Evolutionary conservation across 192 early-diverging fungal species (phyloP).

Genomic region (Glomus cerebriforme): DNA sequence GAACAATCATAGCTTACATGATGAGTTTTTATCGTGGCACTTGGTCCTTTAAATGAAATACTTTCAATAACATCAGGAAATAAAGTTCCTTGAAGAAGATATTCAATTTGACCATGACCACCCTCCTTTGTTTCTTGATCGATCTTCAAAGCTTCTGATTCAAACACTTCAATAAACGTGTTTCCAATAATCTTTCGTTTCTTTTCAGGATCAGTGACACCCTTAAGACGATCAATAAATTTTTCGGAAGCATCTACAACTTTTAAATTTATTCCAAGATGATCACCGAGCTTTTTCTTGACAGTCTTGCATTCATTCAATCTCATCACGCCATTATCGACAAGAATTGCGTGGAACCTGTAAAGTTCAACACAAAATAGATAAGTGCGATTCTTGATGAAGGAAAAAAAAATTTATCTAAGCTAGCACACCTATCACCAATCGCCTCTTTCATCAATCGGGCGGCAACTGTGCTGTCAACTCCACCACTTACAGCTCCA

Average conservation of each 20-base stretch:
- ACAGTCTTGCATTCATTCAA: constrained; percentile 89
- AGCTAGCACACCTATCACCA: constrained; percentile 69
- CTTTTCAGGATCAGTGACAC: constrained; percentile 92
- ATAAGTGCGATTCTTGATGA: too few relatives aligned
- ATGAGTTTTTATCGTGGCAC: constrained; percentile 98
- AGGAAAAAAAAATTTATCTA: too few relatives aligned
- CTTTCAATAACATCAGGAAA: constrained; percentile 99
- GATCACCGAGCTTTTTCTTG: constrained; percentile 81
- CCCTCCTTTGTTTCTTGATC: constrained; percentile 73
- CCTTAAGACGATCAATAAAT: constrained; percentile 85
- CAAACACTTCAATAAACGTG: constrained; percentile 98
- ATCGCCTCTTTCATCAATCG: constrained; percentile 97
- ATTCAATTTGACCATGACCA: constrained; percentile 85
- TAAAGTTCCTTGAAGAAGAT: constrained; percentile 94
- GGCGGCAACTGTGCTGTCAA: constrained; percentile 95
- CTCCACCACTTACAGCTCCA: constrained; percentile 96
- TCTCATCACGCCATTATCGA: constrained; percentile 99
- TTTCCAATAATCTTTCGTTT: constrained; percentile 99
- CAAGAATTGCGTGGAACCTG: constrained; percentile 92
- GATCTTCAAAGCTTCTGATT: constrained; percentile 87
- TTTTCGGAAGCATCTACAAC: constrained; percentile 85
- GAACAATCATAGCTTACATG: constrained; percentile 60
- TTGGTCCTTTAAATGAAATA: constrained; percentile 98
- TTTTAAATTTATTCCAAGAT: constrained; percentile 95
- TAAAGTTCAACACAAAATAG: neutral